Conservation (phyloP, 345 rosid genomes). For the Aquilaria malaccensis region DNA sequence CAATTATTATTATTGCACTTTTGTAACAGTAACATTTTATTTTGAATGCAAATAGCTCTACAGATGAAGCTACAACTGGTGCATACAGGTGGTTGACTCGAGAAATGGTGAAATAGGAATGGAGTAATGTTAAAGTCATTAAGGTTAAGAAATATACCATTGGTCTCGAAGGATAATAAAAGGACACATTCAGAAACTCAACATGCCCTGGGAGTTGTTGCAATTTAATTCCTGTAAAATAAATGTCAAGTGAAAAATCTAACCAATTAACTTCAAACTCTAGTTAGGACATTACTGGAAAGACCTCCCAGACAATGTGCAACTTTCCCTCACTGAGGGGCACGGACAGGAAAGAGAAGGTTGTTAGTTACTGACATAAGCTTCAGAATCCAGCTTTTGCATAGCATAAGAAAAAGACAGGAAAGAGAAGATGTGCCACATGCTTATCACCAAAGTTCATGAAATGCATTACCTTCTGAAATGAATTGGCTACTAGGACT, state of each 20-base stretch:
- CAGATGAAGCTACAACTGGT: background rate
- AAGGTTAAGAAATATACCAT: constrained; percentile 35
- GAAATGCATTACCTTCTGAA: constrained; percentile 59
- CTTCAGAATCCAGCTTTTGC: constrained; percentile 10
- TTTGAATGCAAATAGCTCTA: too few species aligned
- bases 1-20: too few species aligned
- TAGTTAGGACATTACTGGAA: too few species aligned
- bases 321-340: too few species aligned
- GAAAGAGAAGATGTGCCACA: constrained; percentile 2
- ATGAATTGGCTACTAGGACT: constrained; percentile 67
- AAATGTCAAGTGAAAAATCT: constrained; percentile 10
- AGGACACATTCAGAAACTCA: constrained; percentile 59
- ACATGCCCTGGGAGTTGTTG: constrained; percentile 54
- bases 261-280: background rate
- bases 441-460: constrained; percentile 1
- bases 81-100: background rate
- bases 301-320: too few species aligned
- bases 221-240: constrained; percentile 43
- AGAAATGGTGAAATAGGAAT: background rate
- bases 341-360: background rate
- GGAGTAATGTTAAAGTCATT: background rate
- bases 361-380: background rate
- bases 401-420: constrained; percentile 2
- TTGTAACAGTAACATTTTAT: too few species aligned
- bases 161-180: constrained; percentile 58